Evolutionary conservation across 2,329 filamentous ascomycete species (phyloP).

Genomic region (Scedosporium aurantiacum): DNA sequence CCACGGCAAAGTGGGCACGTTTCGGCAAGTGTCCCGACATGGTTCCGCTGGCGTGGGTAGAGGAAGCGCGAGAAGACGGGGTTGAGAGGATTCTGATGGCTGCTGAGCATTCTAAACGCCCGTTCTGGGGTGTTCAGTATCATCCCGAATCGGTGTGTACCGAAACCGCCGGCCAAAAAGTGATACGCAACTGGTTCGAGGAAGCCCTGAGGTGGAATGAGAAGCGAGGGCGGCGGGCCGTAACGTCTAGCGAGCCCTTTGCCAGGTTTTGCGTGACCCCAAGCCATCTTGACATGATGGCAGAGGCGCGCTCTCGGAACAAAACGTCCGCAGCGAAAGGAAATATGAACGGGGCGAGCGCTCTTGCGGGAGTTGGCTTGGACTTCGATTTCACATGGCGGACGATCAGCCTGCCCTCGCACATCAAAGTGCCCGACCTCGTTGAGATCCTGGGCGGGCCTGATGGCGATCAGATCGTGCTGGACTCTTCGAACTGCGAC

Average conservation of each 20-base stretch:
- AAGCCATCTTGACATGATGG: background rate
- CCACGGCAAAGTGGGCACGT: conserved; percentile 26
- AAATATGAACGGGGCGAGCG: background rate
- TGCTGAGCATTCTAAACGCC: conserved; percentile 53
- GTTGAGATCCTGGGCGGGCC: conserved; percentile 34
- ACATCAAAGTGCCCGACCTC: conserved; percentile 39
- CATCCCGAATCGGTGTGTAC: conserved; percentile 87
- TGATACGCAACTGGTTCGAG: conserved; percentile 68
- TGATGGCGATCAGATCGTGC: conserved; percentile 37
- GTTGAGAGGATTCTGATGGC: conserved; percentile 61
- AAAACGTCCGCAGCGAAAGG: background rate
- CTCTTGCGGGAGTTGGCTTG: conserved; percentile 18
- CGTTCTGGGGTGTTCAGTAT: conserved; percentile 83
- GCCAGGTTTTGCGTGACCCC: conserved; percentile 4
- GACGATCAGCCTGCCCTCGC: conserved; percentile 23
- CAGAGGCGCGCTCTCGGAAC: background rate
- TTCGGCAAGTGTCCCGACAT: conserved; percentile 27
- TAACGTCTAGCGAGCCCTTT: background rate
- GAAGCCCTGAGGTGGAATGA: conserved; percentile 51
- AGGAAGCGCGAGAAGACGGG: conserved; percentile 28
- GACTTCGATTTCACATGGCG: conserved; percentile 26
- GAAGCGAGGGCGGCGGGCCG: conserved; percentile 7
- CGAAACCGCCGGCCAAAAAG: conserved; percentile 48
- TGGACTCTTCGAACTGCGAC: conserved; percentile 43
- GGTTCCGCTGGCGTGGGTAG: conserved; percentile 52